Evolutionary conservation across 495 filamentous ascomycete species (phyloP).

Genomic region (Wilcoxina mikolae): DNA sequence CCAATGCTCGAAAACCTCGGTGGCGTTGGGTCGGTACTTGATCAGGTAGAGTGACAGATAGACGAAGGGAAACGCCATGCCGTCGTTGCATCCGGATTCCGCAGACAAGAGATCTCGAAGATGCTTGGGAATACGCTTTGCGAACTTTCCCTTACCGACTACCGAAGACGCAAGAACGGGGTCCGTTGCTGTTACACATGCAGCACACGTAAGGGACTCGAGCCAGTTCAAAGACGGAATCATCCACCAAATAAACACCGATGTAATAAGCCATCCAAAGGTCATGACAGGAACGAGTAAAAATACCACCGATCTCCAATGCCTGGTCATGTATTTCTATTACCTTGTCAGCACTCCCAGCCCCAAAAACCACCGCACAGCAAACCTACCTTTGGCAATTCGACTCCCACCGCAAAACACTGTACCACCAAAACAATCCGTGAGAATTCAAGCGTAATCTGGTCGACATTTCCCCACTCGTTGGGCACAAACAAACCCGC

Average conservation of each 20-base stretch:
- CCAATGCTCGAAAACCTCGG: constrained; percentile 68
- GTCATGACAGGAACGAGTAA: constrained; percentile 94
- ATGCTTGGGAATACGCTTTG: constrained; percentile 93
- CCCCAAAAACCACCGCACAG: neutral
- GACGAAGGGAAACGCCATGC: constrained; percentile 99
- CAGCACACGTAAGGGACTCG: constrained; percentile 69
- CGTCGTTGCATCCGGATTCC: constrained; percentile 98
- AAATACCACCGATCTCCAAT: constrained; percentile 86
- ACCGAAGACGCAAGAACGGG: constrained; percentile 95
- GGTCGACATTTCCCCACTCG: constrained; percentile 84
- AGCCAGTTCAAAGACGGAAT: constrained; percentile 69
- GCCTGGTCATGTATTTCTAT: constrained; percentile 81
- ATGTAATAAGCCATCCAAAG: constrained; percentile 87
- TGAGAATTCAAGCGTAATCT: constrained; percentile 92
- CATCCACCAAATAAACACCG: constrained; percentile 96
- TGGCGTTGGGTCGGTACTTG: constrained; percentile 52
- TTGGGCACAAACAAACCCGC: constrained; percentile 76
- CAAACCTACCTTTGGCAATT: constrained; percentile 60
- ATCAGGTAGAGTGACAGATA: constrained; percentile 85
- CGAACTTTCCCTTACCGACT: constrained; percentile 97
- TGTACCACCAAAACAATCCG: constrained; percentile 96
- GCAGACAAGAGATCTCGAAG: constrained; percentile 87
- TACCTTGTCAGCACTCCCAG: neutral
- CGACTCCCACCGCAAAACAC: constrained; percentile 98
- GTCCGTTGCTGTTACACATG: constrained; percentile 95